Evolutionary conservation across 2,329 filamentous ascomycete genomes (phyloP), one percentile per base, ranked within the genome.

Genomic region (Fusarium burgessii): DNA sequence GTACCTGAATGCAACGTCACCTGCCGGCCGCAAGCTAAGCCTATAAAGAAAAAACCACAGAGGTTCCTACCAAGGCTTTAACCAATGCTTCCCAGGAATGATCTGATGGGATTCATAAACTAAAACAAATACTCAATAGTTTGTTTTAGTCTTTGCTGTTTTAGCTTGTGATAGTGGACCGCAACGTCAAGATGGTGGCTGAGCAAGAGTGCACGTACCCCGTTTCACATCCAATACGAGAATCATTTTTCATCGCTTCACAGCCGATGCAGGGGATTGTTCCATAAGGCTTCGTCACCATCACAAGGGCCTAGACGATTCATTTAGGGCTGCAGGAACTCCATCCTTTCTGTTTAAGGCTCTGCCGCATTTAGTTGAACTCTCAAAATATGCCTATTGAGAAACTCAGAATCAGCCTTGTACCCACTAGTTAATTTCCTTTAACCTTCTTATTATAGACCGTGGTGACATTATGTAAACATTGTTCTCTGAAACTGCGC

Each of bases 111-210:
- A 29, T 29, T 29, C 27, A 29, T 15, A 4, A 12, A 27, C 47
- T 51, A 27, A 15, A 40, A n/a, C 33, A 40, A n/a, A 40, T 27
- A 8, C 23, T 51, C 23, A n/a, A 40, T 51, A n/a, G 32, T 18
- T 38, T 47, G 47, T 40, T 40, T 25, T 40, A 51, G 32, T 11
- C 20, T 51, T 5, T 51, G 29, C 29, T 40, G 32, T 58, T 51
- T 51, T 58, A 58, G 54, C 54, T 38, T 51, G 54, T 51, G 54
- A 58, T 58, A 32, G 43, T 58, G 54, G 54, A 18, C n/a, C 23
- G 33, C 33, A 40, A 58, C 54, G 54, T 58, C 43, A 58, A 51
- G 43, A 23, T 58, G 54, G 54, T 57, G 54, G 54, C 54, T 57
- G 45, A 57, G 54, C 54, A 38, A 38, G 38, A 29, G 33, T 6